Conservation (phyloP, 2,329 filamentous ascomycete species). For the Bipolaris oryzae region DNA sequence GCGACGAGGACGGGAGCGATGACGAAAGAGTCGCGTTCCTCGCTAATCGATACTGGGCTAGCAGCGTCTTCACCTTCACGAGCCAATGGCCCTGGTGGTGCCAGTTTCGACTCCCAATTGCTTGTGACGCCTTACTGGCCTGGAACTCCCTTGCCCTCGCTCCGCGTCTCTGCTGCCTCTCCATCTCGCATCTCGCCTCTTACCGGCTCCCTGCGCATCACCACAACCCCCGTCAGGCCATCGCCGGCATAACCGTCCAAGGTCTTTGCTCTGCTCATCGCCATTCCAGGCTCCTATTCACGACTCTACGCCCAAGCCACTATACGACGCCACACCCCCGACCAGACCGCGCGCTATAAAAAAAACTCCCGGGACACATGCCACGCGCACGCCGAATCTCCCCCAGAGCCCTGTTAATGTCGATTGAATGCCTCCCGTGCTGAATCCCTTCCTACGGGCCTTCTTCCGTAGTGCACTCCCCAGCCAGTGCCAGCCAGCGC, state of each 20-base stretch:
- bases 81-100: slow-evolving; percentile 22
- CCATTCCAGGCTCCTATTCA: slow-evolving; percentile 33
- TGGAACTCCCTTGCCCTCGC: slow-evolving; percentile 2
- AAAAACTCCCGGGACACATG: slow-evolving; percentile 35
- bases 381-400: slow-evolving; percentile 27
- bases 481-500: slow-evolving; percentile 86
- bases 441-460: slow-evolving; percentile 98
- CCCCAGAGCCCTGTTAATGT: slow-evolving; percentile 35
- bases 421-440: slow-evolving; percentile 84
- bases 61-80: slow-evolving; percentile 30
- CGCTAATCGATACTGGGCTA: slow-evolving; percentile 24
- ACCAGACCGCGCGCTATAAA: slow-evolving; percentile 29
- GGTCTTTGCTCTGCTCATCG: slow-evolving; percentile 23
- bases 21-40: slow-evolving; percentile 24
- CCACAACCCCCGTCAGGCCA: slow-evolving; percentile 4
- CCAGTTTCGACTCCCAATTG: slow-evolving; percentile 16
- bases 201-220: background rate
- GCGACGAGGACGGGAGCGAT: slow-evolving; percentile 23
- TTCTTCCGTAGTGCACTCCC: slow-evolving; percentile 97
- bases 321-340: background rate
- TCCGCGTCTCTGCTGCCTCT: background rate
- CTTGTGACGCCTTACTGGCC: slow-evolving; percentile 11
- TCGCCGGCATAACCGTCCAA: slow-evolving; percentile 1
- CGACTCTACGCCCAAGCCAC: slow-evolving; percentile 17
- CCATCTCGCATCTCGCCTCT: background rate